A percentile compares a stretch with the other conserved stretches of the same genome.
phyloP scores from a whole-genome alignment of 2,329 filamentous ascomycete species.

The Fusarium robinianum region DNA sequence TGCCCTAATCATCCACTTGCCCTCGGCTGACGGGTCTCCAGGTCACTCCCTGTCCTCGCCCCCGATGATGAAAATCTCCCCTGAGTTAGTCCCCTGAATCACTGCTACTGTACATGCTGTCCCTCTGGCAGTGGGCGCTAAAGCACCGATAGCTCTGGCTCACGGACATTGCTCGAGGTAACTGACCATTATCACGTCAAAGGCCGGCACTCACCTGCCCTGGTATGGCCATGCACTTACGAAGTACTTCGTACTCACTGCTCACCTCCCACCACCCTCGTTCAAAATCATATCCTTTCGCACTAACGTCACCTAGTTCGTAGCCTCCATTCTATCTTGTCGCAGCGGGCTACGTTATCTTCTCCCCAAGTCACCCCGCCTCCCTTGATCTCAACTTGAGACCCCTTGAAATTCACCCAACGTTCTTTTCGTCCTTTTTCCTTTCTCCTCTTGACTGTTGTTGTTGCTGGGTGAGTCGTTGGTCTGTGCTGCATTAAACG shows the following conservation, averaged over 20 bases:
- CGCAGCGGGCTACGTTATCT: no score
- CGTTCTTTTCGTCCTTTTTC: slow-evolving; percentile 3
- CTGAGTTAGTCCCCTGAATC: slow-evolving; percentile 7
- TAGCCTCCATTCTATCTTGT: no score
- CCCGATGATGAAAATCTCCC: no score
- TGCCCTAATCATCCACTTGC: no score
- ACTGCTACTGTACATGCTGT: background rate
- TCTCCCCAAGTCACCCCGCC: no score
- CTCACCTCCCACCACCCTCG: no score
- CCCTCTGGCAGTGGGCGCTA: slow-evolving; percentile 16
- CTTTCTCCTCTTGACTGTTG: slow-evolving; percentile 9
- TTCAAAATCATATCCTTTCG: no score
- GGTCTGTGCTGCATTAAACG: slow-evolving; percentile 40
- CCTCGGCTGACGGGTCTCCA: no score
- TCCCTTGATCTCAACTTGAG: background rate
- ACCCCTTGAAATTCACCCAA: background rate
- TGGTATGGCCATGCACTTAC: slow-evolving; percentile 8
- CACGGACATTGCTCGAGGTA: slow-evolving; percentile 9
- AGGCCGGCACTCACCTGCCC: slow-evolving; percentile 16
- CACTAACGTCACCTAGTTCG: no score
- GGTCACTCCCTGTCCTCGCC: background rate
- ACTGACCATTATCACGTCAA: slow-evolving; percentile 27
- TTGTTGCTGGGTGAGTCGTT: slow-evolving; percentile 37
- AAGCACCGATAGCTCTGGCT: slow-evolving; percentile 7
- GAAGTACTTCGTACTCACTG: no score